Evolutionary conservation across 352 stramenopile species (phyloP), one percentile per base, ranked within the genome.

Genomic region (Globisporangium rhizosaccharum): DNA sequence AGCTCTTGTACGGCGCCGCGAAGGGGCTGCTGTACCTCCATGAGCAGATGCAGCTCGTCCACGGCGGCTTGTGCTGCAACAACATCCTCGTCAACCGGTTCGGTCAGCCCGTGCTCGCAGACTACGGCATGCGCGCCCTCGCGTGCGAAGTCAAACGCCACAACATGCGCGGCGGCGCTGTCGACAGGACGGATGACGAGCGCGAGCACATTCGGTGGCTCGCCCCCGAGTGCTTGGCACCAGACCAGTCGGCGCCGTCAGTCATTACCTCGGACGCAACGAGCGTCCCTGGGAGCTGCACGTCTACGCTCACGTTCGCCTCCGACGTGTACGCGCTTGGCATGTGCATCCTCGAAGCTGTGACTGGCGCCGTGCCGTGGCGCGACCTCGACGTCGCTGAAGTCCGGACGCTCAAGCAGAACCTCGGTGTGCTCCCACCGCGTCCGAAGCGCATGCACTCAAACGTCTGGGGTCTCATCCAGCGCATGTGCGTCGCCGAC

Each of bases 311-410:
- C 15, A 73, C 73, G 0, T 85, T 82, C 25, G 67, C 70, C 2
- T 75, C 70, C 0, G 80, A 92, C 53, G 71, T 90, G 42, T 92
- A 87, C 59, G 75, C 79, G 14, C 82, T 90, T 41, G 82, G 82
- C n/a, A 88, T 92, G 80, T 88, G 75, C 45, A 87, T 90, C 26
- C n/a, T 88, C 8, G 80, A 92, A 44, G 72, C 77, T 1, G 59
- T 89, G 28, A 87, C 80, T 1, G 65, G 67, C 0, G 67, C 73
- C 11, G 57, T 76, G 0, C 82, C 82, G 0, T 92, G 81, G 81
- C 61, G 47, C 14, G 67, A 52, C 1, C 53, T 87, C 44, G 72
- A 82, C n/a, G 61, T 72, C 11, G 25, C 64, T 0, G 75, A 83
- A 52, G 73, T 90, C 36, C 68, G 69, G 15, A 75, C 71, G 20